A percentile compares a stretch with the other conserved stretches of the same genome.
These are phyloP conservation scores for Leccinellum albellum DNA, from an alignment of 768 basidiomycete genomes.

Conservation along the genomic window DNA sequence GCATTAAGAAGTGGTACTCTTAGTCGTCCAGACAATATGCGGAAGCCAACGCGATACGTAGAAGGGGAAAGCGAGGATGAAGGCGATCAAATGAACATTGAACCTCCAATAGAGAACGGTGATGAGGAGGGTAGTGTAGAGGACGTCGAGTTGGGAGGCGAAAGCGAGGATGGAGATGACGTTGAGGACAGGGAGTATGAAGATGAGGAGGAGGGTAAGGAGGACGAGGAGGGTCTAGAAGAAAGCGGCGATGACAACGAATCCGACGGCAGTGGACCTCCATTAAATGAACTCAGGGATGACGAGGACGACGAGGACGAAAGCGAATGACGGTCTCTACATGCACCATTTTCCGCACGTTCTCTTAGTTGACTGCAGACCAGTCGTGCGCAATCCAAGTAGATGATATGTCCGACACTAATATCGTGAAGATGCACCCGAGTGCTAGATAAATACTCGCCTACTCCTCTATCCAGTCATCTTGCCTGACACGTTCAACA, in stretches of 20 bases:
- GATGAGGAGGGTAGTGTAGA: constrained; percentile 75
- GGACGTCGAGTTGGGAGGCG: constrained; percentile 70
- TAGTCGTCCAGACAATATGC: constrained; percentile 32
- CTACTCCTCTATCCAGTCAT: constrained; percentile 68
- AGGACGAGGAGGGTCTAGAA: constrained; percentile 42
- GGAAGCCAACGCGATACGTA: constrained; percentile 54
- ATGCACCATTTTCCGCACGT: not conserved
- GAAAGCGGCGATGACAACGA: constrained; percentile 39
- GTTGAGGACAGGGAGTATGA: constrained; percentile 20
- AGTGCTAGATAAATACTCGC: constrained; percentile 8
- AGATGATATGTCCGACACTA: not conserved
- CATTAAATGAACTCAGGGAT: constrained; percentile 51
- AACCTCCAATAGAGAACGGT: constrained; percentile 58
- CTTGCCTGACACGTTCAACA: constrained; percentile 57
- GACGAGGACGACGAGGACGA: constrained; percentile 54
- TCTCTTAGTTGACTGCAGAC: not conserved
- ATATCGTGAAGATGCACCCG: not conserved
- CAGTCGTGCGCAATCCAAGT: not conserved
- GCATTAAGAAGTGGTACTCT: constrained; percentile 39
- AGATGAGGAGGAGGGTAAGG: constrained; percentile 42
- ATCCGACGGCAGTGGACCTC: constrained; percentile 38
- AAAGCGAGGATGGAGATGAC: constrained; percentile 51
- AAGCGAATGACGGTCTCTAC: constrained; percentile 38
- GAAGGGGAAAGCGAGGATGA: constrained; percentile 80
- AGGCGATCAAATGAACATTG: constrained; percentile 54